Conservation (phyloP, 164 flowering plant genomes). For the Macadamia integrifolia region DNA sequence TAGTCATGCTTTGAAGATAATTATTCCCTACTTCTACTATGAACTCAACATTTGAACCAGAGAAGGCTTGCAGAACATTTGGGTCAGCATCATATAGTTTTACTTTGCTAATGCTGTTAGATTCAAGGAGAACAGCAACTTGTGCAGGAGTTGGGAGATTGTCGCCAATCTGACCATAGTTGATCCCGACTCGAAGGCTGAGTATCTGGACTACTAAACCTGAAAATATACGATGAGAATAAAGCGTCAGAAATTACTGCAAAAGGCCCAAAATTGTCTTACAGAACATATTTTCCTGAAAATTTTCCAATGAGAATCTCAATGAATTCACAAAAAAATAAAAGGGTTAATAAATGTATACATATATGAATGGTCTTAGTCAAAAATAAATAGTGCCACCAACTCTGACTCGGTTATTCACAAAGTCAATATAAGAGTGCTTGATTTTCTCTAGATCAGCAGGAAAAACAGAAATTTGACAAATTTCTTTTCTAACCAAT, state of each 20-base stretch:
- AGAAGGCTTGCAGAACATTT: conserved; percentile 58
- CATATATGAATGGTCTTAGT: no score
- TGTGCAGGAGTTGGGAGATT: conserved; percentile 64
- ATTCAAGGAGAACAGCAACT: conserved; percentile 47
- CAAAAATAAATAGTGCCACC: no score
- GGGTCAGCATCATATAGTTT: conserved; percentile 84
- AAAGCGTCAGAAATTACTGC: not conserved
- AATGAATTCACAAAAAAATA: no score
- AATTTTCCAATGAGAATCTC: no score
- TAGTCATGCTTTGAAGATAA: conserved; percentile 40
- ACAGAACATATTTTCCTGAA: no score
- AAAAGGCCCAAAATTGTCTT: no score
- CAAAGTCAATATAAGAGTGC: no score
- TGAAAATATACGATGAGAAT: conserved; percentile 13
- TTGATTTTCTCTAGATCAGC: no score
- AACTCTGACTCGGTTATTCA: no score
- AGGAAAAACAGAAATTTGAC: no score
- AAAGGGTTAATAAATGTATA: no score
- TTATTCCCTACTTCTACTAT: conserved; percentile 58
- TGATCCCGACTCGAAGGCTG: conserved; percentile 54
- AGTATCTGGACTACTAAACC: conserved; percentile 24
- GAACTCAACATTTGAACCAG: conserved; percentile 61
- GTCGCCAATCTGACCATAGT: conserved; percentile 80
- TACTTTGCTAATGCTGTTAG: conserved; percentile 50
- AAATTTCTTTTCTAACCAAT: no score